Evolutionary conservation across 768 basidiomycete species (phyloP).

Genomic region (Paxillus involutus): DNA sequence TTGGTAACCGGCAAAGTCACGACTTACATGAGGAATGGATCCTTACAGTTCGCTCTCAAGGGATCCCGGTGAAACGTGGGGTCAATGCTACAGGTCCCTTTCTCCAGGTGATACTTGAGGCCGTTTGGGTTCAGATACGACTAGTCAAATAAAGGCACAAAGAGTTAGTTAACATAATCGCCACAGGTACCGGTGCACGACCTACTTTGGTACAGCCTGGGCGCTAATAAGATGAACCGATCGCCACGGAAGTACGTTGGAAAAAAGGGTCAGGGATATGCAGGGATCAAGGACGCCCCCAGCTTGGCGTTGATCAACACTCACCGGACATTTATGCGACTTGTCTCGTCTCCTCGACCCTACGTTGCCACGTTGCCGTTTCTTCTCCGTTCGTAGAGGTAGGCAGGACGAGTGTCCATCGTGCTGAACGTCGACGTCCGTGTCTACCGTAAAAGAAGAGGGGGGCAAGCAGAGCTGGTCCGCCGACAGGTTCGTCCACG

Average conservation of each 20-base stretch:
- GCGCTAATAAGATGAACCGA: constrained; percentile 19
- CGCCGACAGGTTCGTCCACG: not conserved
- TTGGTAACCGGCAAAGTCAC: not conserved
- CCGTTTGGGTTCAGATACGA: constrained; percentile 68
- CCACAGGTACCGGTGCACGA: constrained; percentile 1
- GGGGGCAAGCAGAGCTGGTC: constrained; percentile 4
- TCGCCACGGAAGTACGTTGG: not conserved
- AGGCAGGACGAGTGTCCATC: not conserved
- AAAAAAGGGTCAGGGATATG: not conserved
- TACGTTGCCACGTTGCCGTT: constrained; percentile 17
- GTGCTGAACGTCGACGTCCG: not conserved
- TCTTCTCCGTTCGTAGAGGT: constrained; percentile 6
- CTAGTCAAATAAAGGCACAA: constrained; percentile 23
- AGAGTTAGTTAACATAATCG: too few relatives aligned
- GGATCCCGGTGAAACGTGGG: constrained; percentile 1
- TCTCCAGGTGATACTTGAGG: constrained; percentile 65
- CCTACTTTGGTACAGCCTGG: constrained; percentile 55
- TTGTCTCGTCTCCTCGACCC: constrained; percentile 37
- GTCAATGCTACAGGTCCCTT: constrained; percentile 58
- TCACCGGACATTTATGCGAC: constrained; percentile 49
- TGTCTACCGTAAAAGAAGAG: constrained; percentile 3
- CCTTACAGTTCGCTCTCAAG: not conserved
- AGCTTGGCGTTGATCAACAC: constrained; percentile 11
- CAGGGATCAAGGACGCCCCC: not conserved
- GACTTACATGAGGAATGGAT: not conserved